Percentiles rank a stretch among this genome's conserved stretches.
Evolutionary conservation across 225 moss, liverwort and hornwort species (phyloP).

Genomic region (Straminergon stramineum): DNA sequence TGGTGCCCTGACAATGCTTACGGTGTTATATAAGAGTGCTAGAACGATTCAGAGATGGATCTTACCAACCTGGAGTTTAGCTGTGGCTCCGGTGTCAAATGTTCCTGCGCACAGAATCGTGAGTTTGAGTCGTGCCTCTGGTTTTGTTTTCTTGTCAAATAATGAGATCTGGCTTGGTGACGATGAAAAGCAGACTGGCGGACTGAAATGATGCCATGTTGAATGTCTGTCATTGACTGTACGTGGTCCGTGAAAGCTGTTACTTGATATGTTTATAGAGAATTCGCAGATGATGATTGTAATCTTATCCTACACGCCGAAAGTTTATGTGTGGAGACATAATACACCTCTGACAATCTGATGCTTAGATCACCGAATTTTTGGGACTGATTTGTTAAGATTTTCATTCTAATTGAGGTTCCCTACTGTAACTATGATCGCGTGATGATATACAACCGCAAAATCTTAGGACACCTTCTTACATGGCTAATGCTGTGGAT

Average conservation of each 20-base stretch:
- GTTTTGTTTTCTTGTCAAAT: accelerated
- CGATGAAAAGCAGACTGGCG: slow-evolving; percentile 23
- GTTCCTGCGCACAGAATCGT: slow-evolving; percentile 8
- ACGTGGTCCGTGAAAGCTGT: slow-evolving; percentile 5
- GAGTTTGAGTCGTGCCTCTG: not conserved
- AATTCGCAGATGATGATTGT: slow-evolving; percentile 17
- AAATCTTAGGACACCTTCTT: slow-evolving; percentile 41
- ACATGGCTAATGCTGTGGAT: slow-evolving; percentile 15
- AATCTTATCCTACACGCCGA: slow-evolving; percentile 44
- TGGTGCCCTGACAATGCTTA: not conserved
- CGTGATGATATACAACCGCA: slow-evolving; percentile 14
- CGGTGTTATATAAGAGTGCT: slow-evolving; percentile 25
- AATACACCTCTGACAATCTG: slow-evolving; percentile 47
- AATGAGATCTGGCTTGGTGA: not conserved
- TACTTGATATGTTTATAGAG: not conserved
- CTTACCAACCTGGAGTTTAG: slow-evolving; percentile 25
- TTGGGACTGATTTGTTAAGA: no score
- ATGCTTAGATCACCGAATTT: not conserved
- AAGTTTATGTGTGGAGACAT: slow-evolving; percentile 3
- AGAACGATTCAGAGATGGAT: slow-evolving; percentile 4
- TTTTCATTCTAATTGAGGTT: not conserved
- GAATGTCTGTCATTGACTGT: slow-evolving; percentile 17
- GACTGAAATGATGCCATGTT: slow-evolving; percentile 28
- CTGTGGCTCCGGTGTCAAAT: slow-evolving; percentile 28
- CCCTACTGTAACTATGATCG: not conserved